Evolutionary conservation across 176 grass and related monocot genomes (phyloP).

Genomic region (Neostapfia colusana): DNA sequence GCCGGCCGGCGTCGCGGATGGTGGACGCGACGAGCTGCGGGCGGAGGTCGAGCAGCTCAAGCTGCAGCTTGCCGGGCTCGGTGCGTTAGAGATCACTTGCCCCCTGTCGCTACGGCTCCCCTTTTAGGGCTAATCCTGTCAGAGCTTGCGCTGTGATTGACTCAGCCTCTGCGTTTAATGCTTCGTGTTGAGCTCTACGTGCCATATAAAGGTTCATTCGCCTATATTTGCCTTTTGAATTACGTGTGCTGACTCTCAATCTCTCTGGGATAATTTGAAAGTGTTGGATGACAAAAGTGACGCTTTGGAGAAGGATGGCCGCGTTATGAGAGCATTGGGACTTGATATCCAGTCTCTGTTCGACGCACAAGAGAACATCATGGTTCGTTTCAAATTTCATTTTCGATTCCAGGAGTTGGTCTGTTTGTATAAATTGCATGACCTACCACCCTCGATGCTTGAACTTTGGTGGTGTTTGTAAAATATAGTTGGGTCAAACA

Average conservation of each 20-base stretch:
- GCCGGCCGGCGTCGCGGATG: background rate
- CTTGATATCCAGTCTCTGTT: constrained; percentile 49
- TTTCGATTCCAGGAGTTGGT: no score
- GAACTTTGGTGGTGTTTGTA: background rate
- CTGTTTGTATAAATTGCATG: no score
- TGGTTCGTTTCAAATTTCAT: background rate
- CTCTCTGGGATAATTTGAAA: constrained; percentile 30
- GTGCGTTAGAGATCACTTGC: constrained; percentile 30
- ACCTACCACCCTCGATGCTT: background rate
- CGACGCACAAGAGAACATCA: constrained; percentile 45
- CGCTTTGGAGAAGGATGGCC: constrained; percentile 20
- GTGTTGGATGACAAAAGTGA: constrained; percentile 18
- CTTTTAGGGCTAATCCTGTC: background rate
- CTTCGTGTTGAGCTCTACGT: background rate
- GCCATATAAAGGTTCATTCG: background rate
- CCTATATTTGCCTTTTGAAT: background rate
- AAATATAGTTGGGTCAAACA: background rate
- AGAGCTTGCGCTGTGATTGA: background rate
- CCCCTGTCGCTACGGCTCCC: background rate
- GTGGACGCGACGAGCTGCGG: background rate
- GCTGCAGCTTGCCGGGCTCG: constrained; percentile 39
- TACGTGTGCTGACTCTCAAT: constrained; percentile 36
- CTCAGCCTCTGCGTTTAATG: background rate
- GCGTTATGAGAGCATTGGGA: constrained; percentile 35
- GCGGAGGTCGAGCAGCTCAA: constrained; percentile 50